These are phyloP conservation scores for Suillus paluster DNA, from an alignment of 768 basidiomycete genomes.

Conservation along the genomic window DNA sequence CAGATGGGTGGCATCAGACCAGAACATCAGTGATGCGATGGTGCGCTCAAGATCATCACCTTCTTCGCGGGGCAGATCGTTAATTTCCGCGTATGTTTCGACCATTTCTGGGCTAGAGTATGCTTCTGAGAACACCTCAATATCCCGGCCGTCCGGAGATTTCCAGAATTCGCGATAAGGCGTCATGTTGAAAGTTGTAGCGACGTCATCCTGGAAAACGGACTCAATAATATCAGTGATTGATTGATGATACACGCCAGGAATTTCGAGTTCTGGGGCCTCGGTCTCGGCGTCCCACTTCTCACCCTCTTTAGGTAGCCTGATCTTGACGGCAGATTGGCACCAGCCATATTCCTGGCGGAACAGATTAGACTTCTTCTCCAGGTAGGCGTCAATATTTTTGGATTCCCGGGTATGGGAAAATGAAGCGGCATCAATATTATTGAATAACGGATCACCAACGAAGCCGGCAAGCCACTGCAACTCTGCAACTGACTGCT, in stretches of 20 bases:
- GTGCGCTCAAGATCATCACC: too few species aligned
- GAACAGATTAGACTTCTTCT: too few species aligned
- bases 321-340: too few species aligned
- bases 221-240: constrained; percentile 13
- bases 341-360: too few species aligned
- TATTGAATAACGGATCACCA: constrained; percentile 23
- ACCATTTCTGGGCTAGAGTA: neutral
- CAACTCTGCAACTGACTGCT: constrained; percentile 30
- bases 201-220: neutral
- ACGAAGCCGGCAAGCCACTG: constrained; percentile 32
- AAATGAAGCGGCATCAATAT: constrained; percentile 23
- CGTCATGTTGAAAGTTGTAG: constrained; percentile 2
- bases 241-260: neutral
- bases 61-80: too few species aligned
- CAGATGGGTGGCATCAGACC: too few species aligned
- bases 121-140: constrained; percentile 3
- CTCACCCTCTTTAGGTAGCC: too few species aligned
- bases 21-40: too few species aligned
- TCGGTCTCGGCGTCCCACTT: neutral
- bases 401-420: constrained; percentile 6
- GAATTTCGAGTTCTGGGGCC: neutral
- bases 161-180: constrained; percentile 12
- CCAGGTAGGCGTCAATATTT: neutral
- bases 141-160: neutral
- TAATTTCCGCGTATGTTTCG: neutral